phyloP scores from a whole-genome alignment of 2,329 filamentous ascomycete genomes.

The Tympanopsis confertula region DNA sequence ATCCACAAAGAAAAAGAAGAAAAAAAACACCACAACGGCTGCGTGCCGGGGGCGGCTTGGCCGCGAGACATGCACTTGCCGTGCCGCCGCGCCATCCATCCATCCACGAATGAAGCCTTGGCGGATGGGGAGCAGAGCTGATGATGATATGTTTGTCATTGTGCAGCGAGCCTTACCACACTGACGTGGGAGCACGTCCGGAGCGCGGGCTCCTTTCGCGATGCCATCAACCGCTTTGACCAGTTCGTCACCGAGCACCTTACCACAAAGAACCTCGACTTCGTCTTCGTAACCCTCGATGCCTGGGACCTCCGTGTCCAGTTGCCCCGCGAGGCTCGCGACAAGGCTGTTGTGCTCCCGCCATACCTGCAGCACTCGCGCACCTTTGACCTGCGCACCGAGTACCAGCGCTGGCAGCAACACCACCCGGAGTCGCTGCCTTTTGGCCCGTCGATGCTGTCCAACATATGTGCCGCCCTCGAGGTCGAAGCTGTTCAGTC shows the following conservation, averaged over 20 bases:
- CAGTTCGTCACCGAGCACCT: conserved; percentile 86
- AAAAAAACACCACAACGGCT: too few species aligned
- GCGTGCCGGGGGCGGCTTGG: too few species aligned
- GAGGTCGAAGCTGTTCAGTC: conserved; percentile 97
- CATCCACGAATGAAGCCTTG: too few species aligned
- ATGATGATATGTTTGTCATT: conserved; percentile 10
- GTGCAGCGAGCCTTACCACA: conserved; percentile 82
- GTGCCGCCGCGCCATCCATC: too few species aligned
- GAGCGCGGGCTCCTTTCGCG: conserved; percentile 91
- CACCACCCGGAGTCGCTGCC: conserved; percentile 95
- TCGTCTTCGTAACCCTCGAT: conserved; percentile 95
- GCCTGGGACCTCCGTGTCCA: conserved; percentile 98
- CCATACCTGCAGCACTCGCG: conserved; percentile 96
- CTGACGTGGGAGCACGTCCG: conserved; percentile 98
- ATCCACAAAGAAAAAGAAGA: too few species aligned
- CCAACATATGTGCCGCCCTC: conserved; percentile 94
- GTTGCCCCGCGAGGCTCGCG: conserved; percentile 89
- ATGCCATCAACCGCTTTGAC: conserved; percentile 91
- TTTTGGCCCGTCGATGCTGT: conserved; percentile 87
- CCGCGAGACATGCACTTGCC: too few species aligned
- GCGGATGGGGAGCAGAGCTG: too few species aligned
- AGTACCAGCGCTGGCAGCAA: conserved; percentile 97
- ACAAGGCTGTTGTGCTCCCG: conserved; percentile 93
- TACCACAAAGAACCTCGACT: conserved; percentile 82
- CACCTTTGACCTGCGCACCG: conserved; percentile 90